Percentiles rank a stretch among this genome's conserved stretches.
These are phyloP conservation scores for Ascochyta rabiei DNA, from an alignment of 2,329 filamentous ascomycete genomes.

Conservation along the genomic window DNA sequence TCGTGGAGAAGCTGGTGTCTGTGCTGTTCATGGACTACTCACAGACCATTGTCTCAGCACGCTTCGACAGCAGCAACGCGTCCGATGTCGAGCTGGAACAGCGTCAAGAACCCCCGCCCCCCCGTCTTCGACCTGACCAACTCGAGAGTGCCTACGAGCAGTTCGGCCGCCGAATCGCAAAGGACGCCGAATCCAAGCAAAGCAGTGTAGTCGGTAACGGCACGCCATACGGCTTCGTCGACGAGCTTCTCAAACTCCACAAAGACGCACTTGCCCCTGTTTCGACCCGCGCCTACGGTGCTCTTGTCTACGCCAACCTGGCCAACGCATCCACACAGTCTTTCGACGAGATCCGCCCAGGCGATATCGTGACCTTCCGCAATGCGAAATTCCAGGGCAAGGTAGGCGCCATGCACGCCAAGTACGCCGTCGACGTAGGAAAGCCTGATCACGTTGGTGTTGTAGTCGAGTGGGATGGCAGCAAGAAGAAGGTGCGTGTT, in stretches of 20 bases:
- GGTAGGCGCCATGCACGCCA: conserved; percentile 91
- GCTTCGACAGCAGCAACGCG: conserved; percentile 76
- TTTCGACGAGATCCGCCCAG: conserved; percentile 89
- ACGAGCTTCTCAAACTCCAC: conserved; percentile 77
- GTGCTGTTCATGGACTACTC: conserved; percentile 97
- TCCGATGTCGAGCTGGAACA: conserved; percentile 79
- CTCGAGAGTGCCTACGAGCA: conserved; percentile 83
- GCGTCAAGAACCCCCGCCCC: conserved; percentile 82
- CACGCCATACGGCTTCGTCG: conserved; percentile 75
- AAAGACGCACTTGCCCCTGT: conserved; percentile 78
- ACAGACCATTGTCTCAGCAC: conserved; percentile 84
- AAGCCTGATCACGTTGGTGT: conserved; percentile 88
- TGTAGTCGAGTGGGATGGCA: conserved; percentile 96
- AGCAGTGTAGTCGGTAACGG: conserved; percentile 85
- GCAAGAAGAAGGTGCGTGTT: conserved; percentile 93
- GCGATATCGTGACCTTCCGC: conserved; percentile 90
- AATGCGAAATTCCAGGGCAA: conserved; percentile 96
- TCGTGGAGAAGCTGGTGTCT: conserved; percentile 79
- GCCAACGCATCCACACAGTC: conserved; percentile 91
- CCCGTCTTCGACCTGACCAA: conserved; percentile 85
- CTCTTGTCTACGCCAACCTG: conserved; percentile 90
- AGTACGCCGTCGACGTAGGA: conserved; percentile 87
- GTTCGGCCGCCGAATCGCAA: conserved; percentile 79
- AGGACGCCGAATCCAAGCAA: conserved; percentile 73
- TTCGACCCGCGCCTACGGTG: conserved; percentile 88